A percentile compares a stretch with the other conserved stretches of the same genome.
Evolutionary conservation across 2,329 filamentous ascomycete genomes (phyloP).

Genomic region (Fusarium subglutinans): DNA sequence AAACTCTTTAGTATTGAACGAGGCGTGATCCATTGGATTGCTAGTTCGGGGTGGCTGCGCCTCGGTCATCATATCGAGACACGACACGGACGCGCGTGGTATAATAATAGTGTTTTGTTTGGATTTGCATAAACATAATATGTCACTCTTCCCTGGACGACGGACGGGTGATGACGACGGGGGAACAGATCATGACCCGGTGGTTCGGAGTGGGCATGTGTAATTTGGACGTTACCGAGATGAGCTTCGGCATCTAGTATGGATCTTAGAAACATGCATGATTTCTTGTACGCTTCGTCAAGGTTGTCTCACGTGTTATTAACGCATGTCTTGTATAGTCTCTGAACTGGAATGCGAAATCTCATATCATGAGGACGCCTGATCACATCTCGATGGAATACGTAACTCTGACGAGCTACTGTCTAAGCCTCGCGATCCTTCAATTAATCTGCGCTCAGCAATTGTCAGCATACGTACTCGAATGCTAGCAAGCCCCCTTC

Average conservation of each 20-base stretch:
- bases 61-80: conserved; percentile 4
- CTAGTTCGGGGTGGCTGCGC: background rate
- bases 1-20: conserved; percentile 1
- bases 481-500: conserved; percentile 19
- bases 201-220: conserved; percentile 23
- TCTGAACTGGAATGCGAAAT: conserved; percentile 17
- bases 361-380: background rate
- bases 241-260: conserved; percentile 24
- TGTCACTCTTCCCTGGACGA: conserved; percentile 7
- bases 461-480: conserved; percentile 5
- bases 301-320: conserved; percentile 15
- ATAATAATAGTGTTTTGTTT: conserved; percentile 23
- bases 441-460: conserved; percentile 3
- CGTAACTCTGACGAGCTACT: conserved; percentile 10
- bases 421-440: conserved; percentile 15
- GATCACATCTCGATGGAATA: background rate
- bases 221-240: conserved; percentile 34
- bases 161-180: conserved; percentile 28
- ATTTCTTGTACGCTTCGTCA: conserved; percentile 1
- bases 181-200: conserved; percentile 17
- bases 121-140: conserved; percentile 26
- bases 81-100: conserved; percentile 3
- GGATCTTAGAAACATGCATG: conserved; percentile 19
- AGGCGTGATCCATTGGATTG: conserved; percentile 6
- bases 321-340: conserved; percentile 7